Evolutionary conservation across 306 rosid genomes (phyloP).

Genomic region (Neltuma alba): DNA sequence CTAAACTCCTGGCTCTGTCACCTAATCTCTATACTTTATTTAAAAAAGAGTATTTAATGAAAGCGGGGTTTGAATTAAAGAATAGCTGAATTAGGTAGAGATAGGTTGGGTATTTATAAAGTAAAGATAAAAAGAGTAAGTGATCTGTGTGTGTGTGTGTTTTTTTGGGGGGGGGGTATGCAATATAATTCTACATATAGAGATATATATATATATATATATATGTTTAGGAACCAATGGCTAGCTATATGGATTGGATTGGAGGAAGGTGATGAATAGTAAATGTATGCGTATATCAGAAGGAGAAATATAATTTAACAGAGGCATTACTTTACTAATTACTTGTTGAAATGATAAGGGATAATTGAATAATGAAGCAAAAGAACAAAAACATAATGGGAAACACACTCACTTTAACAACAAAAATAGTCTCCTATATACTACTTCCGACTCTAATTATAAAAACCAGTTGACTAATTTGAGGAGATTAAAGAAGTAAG

Average conservation of each 20-base stretch:
- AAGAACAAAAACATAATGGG: conserved; percentile 2
- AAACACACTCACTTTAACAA: background rate
- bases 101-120: too few relatives aligned
- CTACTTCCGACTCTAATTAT: background rate
- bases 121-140: too few relatives aligned
- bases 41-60: too few relatives aligned
- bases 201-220: too few relatives aligned
- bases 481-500: too few relatives aligned
- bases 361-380: background rate
- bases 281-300: background rate
- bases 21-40: too few relatives aligned
- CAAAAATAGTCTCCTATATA: background rate
- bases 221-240: background rate
- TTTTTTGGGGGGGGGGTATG: too few relatives aligned
- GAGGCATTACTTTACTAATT: background rate
- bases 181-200: background rate
- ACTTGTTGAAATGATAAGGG: background rate
- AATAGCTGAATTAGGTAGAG: too few relatives aligned
- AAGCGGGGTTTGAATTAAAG: too few relatives aligned
- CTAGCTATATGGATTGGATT: too few relatives aligned
- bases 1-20: background rate
- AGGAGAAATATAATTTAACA: background rate
- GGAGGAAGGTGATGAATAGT: background rate
- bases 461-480: too few relatives aligned
- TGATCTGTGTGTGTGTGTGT: background rate